Evolutionary conservation across 2,329 filamentous ascomycete species (phyloP).

Genomic region (Ophiostoma montium): DNA sequence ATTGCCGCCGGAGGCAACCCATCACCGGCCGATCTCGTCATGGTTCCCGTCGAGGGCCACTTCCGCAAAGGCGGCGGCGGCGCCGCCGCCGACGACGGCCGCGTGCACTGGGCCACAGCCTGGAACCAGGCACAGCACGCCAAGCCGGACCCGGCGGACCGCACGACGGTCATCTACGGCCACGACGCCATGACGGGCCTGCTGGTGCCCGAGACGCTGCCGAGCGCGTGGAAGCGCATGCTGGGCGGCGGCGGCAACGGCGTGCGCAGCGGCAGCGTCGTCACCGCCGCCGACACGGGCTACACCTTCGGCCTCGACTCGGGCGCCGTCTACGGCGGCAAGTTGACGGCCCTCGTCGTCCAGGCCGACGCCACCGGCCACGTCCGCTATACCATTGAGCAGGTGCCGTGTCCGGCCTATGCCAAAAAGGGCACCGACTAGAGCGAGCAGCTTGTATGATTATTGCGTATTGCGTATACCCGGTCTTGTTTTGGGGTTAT

Average conservation of each 20-base stretch:
- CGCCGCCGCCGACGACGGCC: no score
- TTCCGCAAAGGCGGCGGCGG: slow-evolving; percentile 32
- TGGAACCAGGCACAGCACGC: slow-evolving; percentile 40
- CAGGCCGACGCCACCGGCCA: slow-evolving; percentile 28
- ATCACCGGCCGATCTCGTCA: slow-evolving; percentile 11
- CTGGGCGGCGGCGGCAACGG: not conserved
- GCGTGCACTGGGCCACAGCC: slow-evolving; percentile 46
- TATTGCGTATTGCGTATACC: no score
- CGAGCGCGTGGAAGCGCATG: not conserved
- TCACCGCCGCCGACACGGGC: slow-evolving; percentile 22
- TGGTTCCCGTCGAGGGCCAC: slow-evolving; percentile 26
- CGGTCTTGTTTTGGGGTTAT: not conserved
- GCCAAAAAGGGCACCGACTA: slow-evolving; percentile 5
- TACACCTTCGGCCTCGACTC: slow-evolving; percentile 81
- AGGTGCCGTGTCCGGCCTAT: slow-evolving; percentile 25
- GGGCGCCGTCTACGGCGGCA: slow-evolving; percentile 61
- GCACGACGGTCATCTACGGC: slow-evolving; percentile 67
- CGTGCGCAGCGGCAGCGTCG: slow-evolving; percentile 8
- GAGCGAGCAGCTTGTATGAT: no score
- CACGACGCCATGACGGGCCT: slow-evolving; percentile 69
- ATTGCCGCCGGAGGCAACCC: slow-evolving; percentile 3
- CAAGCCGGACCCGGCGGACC: slow-evolving; percentile 16
- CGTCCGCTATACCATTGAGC: slow-evolving; percentile 24
- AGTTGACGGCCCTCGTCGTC: slow-evolving; percentile 65
- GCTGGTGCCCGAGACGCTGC: slow-evolving; percentile 19